These are phyloP conservation scores for Tetracladium setigerum DNA, from an alignment of 495 filamentous ascomycete genomes.

Conservation along the genomic window DNA sequence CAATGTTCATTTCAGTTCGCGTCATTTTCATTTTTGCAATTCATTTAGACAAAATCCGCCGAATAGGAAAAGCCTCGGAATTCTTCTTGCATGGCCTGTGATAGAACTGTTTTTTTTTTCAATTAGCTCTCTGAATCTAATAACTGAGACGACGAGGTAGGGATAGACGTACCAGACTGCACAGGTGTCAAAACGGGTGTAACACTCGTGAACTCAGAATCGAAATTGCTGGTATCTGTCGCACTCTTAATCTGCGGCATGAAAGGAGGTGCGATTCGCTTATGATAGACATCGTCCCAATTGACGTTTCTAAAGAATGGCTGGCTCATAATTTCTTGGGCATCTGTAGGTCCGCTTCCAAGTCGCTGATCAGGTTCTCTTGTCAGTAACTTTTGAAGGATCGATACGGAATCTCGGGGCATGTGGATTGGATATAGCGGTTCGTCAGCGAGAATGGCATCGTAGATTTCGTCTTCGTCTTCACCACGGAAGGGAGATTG, in stretches of 20 bases:
- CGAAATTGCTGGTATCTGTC: constrained; percentile 98
- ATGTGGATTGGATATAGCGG: constrained; percentile 98
- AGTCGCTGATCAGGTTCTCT: constrained; percentile 90
- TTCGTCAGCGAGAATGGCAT: constrained; percentile 96
- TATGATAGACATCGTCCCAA: constrained; percentile 98
- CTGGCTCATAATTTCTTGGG: constrained; percentile 98
- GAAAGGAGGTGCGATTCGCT: constrained; percentile 84
- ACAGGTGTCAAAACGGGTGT: constrained; percentile 96
- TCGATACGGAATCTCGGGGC: constrained; percentile 95
- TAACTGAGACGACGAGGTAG: constrained; percentile 1
- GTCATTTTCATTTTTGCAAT: background rate
- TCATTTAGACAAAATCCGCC: constrained; percentile 22
- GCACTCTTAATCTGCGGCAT: constrained; percentile 78
- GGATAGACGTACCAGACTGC: constrained; percentile 71
- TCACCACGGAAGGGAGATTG: constrained; percentile 98
- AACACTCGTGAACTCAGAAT: constrained; percentile 96
- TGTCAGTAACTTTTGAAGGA: constrained; percentile 94
- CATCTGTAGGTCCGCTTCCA: constrained; percentile 91
- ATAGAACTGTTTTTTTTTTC: constrained; percentile 59
- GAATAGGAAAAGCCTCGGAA: constrained; percentile 97
- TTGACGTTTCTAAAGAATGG: constrained; percentile 97
- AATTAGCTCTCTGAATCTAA: constrained; percentile 13
- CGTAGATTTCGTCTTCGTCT: constrained; percentile 99
- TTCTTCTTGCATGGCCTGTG: constrained; percentile 98
- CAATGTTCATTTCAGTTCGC: constrained; percentile 5